A percentile compares a stretch with the other conserved stretches of the same genome.
Conservation (phyloP, 768 basidiomycete species). For the Mycena amicta region DNA sequence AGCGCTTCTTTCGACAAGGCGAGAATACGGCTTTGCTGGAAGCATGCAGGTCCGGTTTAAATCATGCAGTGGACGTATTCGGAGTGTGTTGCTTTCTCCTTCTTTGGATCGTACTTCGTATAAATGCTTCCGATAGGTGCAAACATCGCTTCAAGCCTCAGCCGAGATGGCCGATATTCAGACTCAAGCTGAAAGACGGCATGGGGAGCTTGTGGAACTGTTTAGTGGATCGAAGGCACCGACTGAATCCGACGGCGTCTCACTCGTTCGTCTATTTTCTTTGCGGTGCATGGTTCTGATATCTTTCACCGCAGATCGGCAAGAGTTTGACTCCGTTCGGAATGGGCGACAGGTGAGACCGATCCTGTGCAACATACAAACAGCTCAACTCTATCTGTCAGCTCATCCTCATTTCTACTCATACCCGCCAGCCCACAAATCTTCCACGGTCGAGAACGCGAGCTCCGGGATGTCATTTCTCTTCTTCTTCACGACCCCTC, state of each 20-base stretch:
- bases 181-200: too few species aligned
- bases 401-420: constrained; percentile 2
- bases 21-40: constrained; percentile 9
- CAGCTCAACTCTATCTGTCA: not conserved
- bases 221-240: too few species aligned
- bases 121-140: too few species aligned
- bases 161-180: too few species aligned
- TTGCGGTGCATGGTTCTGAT: not conserved
- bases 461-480: constrained; percentile 1
- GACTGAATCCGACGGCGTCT: too few species aligned
- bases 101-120: too few species aligned
- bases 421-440: constrained; percentile 11
- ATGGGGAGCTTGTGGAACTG: too few species aligned
- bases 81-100: not conserved
- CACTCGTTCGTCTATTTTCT: constrained; percentile 5
- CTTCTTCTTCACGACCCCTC: constrained; percentile 7
- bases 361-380: not conserved
- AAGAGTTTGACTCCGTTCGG: constrained; percentile 7
- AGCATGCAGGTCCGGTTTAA: constrained; percentile 8
- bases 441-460: constrained; percentile 8
- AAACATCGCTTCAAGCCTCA: too few species aligned
- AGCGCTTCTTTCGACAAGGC: constrained; percentile 2
- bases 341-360: constrained; percentile 3
- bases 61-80: too few species aligned
- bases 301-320: not conserved